Base-by-base conservation (phyloP, 257 asterid species). In the Solanum chilense region DNA sequence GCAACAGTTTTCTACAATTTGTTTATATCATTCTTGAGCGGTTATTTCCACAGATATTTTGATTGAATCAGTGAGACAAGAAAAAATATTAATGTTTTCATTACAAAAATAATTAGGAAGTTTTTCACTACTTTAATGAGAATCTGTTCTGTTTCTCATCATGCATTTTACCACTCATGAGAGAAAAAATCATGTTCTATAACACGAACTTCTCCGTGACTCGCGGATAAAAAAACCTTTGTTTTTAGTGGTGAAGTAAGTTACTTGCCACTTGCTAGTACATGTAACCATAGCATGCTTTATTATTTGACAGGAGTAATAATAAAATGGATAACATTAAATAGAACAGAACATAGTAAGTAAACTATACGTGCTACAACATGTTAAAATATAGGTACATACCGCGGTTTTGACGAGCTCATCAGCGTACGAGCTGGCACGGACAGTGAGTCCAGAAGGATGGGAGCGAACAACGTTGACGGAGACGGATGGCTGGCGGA, bases 321-420 rank as follows among this genome's bases (percentile, higher is more conserved):
- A 7, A 80, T 49, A 23, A 81, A 29, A 81, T 49, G 69, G 69
- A 31, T 80, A 18, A 10, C 11, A 47, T 10, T 80, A 80, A 62
- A 0, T 2, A 29, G 52, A 62, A 0, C 4, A 27, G 33, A 80
- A 20, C 12, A 1, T 10, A 47, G 37, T 14, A 78, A 6, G 9
- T 39, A 7, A 39, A 2, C 39, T 27, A 39, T 27, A 78, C 11
- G 5, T 45, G 16, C n/a, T 45, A 78, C 41, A 45, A 45, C 39
- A 77, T 12, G 66, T 16, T 78, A 45, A 77, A 78, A 78, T 78
- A 78, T 58, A 56, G n/a, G n/a, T 11, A 62, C 8, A 8, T 92
- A 93, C 96, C 90, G 96, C 96, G 12, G 96, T 93, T 84, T 93
- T 93, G 85, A 93, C 90, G 62, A 93, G 96, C 85, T 92, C 96